These are phyloP conservation scores for Auxenochlorella pyrenoidosa DNA, from an alignment of 139 green algal genomes.

Conservation along the genomic window DNA sequence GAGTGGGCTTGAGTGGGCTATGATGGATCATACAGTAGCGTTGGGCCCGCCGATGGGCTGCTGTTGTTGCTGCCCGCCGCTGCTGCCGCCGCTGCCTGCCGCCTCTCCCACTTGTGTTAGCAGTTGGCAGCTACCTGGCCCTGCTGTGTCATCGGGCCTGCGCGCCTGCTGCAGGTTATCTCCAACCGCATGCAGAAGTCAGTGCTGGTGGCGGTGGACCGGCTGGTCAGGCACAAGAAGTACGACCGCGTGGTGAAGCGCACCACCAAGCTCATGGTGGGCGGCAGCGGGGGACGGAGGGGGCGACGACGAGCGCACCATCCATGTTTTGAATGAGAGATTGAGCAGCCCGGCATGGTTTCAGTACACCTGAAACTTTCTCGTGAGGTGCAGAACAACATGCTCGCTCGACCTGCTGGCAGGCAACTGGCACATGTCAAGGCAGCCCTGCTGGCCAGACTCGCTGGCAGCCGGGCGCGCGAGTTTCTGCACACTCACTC, in stretches of 20 bases:
- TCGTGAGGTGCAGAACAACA: no score
- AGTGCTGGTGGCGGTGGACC: slow-evolving; percentile 61
- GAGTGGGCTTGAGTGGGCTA: background rate
- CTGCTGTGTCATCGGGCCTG: background rate
- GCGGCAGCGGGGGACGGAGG: background rate
- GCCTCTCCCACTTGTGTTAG: background rate
- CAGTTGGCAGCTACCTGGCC: background rate
- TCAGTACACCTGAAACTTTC: no score
- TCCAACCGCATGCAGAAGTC: slow-evolving; percentile 72
- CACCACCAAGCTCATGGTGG: slow-evolving; percentile 68
- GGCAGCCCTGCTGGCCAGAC: background rate
- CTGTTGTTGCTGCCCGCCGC: background rate
- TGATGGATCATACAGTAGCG: no score
- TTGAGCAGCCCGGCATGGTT: no score
- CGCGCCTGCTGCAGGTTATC: slow-evolving; percentile 56
- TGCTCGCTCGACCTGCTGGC: no score
- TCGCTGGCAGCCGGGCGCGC: background rate
- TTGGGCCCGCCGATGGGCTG: no score
- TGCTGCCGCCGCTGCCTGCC: background rate
- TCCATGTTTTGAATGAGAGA: no score
- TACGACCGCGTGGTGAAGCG: slow-evolving; percentile 49
- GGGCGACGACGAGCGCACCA: background rate
- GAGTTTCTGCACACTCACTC: no score
- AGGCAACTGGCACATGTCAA: no score
- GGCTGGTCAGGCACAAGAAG: slow-evolving; percentile 51